Conservation (phyloP, 2,329 filamentous ascomycete species). For the Apiospora phragmitis region DNA sequence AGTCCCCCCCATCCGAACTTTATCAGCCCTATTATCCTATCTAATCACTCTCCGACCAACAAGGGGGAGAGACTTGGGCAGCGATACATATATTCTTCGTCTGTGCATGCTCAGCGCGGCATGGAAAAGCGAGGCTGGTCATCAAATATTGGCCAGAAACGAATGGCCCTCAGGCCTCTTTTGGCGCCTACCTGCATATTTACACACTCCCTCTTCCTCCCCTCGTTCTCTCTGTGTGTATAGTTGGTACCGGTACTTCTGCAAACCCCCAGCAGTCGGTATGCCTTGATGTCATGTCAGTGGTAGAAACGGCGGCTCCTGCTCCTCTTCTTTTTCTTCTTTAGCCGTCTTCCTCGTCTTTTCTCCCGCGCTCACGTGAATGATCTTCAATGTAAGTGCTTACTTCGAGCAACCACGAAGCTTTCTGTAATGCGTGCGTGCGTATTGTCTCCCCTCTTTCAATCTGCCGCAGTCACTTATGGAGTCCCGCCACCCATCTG, state of each 20-base stretch:
- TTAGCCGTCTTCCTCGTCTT: background rate
- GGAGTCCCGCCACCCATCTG: background rate
- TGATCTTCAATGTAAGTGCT: background rate
- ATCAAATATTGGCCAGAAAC: background rate
- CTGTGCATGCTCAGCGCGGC: background rate
- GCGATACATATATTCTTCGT: background rate
- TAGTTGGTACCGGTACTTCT: background rate
- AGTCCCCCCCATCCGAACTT: background rate
- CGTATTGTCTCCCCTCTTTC: background rate
- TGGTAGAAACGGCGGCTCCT: background rate
- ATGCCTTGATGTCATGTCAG: background rate
- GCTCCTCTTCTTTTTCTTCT: background rate
- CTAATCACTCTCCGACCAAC: background rate
- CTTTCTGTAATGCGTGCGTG: background rate
- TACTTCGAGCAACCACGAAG: background rate
- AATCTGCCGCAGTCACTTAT: background rate
- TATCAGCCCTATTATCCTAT: conserved; percentile 1
- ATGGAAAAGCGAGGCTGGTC: conserved; percentile 2
- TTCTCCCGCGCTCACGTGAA: background rate
- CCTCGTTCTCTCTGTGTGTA: background rate
- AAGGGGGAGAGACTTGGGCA: background rate
- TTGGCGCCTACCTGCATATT: background rate
- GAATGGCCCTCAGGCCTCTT: background rate
- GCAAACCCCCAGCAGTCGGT: background rate
- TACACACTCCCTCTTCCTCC: background rate